Base-by-base conservation (phyloP, 306 rosid genomes). In the Gleditsia sinensis region DNA sequence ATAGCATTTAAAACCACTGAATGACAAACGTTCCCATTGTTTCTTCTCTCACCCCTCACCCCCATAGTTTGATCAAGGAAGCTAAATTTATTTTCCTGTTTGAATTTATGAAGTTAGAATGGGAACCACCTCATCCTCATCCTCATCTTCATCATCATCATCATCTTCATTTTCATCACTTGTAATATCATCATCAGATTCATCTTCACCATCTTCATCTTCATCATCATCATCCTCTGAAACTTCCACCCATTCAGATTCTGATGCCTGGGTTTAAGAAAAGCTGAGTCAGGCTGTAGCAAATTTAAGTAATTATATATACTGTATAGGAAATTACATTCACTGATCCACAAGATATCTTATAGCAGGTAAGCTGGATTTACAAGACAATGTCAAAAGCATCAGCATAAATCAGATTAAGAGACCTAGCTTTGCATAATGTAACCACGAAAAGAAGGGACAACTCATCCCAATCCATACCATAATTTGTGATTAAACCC, bases 231-330 rank as follows among this genome's bases (percentile, higher is more conserved):
- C 91, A 24, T 86, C 97, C 62, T 91, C 97, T 2, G 96, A 91
- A 58, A 78, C 94, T 81, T 92, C 99, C 55, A 94, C 87, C 99
- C 99, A 94, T 86, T 94, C 99, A 71, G 99, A 87, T 77, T 87
- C 89, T 0, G 99, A 87, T 53, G 89, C 95, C 97, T 94, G 73
- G 48, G 50, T 79, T 58, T 64, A 49, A 62, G 50, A 75, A 72
- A 77, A 80, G 43, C 64, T 42, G 62, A 74, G 66, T 70, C 76
- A 79, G 71, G 76, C 46, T 25, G 67, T 68, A 57, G 53, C 27
- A 78, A 53, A 82, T 43, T n/a, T 68, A 81, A 56, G 20, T 30
- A 24, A 57, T 69, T 30, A 46, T 55, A 75, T 9, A 53, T 30
- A 37, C 73, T 57, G 63, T 64, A 9, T 14, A 63, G 16, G 48